Evolutionary conservation across 2,329 filamentous ascomycete species (phyloP), one percentile per base, ranked within the genome.

Genomic region (Geosmithia putterillii): DNA sequence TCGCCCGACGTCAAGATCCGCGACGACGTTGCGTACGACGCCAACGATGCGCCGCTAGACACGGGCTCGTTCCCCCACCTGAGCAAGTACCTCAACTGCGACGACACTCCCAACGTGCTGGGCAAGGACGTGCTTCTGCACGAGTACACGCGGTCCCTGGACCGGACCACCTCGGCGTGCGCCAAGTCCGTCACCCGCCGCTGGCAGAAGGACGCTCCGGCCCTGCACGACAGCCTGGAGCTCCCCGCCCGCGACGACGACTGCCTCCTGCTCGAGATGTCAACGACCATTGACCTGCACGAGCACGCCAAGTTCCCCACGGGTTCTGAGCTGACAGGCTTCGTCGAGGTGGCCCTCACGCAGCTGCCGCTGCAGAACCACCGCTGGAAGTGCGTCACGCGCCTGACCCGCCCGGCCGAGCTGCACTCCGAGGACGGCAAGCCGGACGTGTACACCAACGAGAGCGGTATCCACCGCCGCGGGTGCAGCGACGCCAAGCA

Each of bases 191-290:
- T 78, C 50, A 64, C 66, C 40, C 58, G 67, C 38, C 65, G 73
- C 45, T 81, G 77, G 78, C 70, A 76, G 47, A 65, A 68, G 42
- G 67, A 69, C 41, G 79, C 79, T 44, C 74, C 76, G 0, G 67
- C 70, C 42, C 67, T 81, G 46, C 65, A 70, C 48, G 66, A 71
- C 41, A 65, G 69, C 32, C 66, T 81, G 4, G 64, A 73, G 43
- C 58, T 66, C 2, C 62, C 68, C 9, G 58, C 64, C 2, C 63
- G 68, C 9, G 67, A 74, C 25, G 66, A 76, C 49, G 63, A 69
- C 19, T 70, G 70, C 34, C 74, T 76, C 46, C 70, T 80, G 32
- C 62, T 81, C 47, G 76, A 81, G 59, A 76, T 81, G 64, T 75
- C 79, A 47, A 68, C 74, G 4, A 74, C 74, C 1, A 65, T 82